A percentile compares a stretch with the other conserved stretches of the same genome.
Evolutionary conservation across 371 early-diverging fungal genomes (phyloP).

Genomic region (Nematocida homosporus): DNA sequence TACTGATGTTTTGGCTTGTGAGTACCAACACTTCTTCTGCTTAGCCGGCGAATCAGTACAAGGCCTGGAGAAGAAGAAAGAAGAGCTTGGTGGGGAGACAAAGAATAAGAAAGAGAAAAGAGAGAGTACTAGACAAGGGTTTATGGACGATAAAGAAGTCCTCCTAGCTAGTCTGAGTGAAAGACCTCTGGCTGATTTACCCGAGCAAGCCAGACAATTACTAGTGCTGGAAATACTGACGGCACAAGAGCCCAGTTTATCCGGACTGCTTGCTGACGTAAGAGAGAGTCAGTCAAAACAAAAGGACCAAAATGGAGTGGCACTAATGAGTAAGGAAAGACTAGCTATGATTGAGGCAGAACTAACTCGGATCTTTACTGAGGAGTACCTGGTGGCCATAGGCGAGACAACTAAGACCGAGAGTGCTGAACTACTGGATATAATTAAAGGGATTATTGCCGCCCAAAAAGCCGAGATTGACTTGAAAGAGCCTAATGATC

Average conservation of each 20-base stretch:
- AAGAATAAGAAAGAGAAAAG: constrained; percentile 45
- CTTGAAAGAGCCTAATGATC: not conserved
- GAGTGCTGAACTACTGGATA: not conserved
- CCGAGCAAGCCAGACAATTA: not conserved
- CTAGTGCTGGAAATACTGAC: constrained; percentile 32
- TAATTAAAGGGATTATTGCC: not conserved
- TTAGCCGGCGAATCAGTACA: constrained; percentile 11
- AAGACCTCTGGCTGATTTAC: not conserved
- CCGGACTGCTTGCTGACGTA: not conserved
- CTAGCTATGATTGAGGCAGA: not conserved
- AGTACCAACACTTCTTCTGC: constrained; percentile 42
- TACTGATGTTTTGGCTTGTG: constrained; percentile 19
- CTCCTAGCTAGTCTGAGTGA: not conserved
- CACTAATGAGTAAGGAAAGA: constrained; percentile 1
- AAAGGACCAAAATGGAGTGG: not conserved
- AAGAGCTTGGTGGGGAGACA: constrained; percentile 1
- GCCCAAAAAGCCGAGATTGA: constrained; percentile 13
- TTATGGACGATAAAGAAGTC: constrained; percentile 15
- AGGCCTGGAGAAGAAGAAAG: constrained; percentile 7
- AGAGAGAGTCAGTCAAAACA: not conserved
- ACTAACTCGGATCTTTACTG: not conserved
- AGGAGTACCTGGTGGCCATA: not conserved
- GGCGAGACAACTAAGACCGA: not conserved
- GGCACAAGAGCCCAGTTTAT: constrained; percentile 5
- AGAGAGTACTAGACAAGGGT: constrained; percentile 23